phyloP scores from a whole-genome alignment of 768 basidiomycete species.

The Suillus discolor region DNA sequence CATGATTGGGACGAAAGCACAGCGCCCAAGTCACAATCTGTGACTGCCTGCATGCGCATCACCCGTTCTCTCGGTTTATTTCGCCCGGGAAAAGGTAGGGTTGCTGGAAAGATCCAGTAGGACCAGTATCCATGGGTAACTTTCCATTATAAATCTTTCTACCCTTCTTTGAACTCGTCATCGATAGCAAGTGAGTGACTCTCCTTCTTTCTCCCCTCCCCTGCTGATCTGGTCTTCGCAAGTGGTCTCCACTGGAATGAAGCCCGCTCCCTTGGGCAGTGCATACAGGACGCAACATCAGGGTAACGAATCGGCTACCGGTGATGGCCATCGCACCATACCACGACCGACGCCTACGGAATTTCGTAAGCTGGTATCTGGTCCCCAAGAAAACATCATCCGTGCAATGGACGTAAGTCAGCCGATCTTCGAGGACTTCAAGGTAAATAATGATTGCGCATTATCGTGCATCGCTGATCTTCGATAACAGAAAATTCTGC shows the following conservation, averaged over 20 bases:
- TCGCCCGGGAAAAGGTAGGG: background rate
- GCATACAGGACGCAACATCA: background rate
- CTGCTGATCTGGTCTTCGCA: background rate
- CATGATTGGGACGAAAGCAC: background rate
- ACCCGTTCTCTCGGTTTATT: background rate
- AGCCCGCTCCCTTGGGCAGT: background rate
- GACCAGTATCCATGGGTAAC: background rate
- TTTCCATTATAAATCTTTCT: background rate
- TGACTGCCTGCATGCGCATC: background rate
- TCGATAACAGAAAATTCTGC: background rate
- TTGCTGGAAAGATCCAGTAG: conserved; percentile 2
- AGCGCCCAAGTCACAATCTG: conserved; percentile 9
- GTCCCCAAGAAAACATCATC: background rate
- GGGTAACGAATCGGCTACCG: background rate
- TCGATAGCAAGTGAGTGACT: background rate
- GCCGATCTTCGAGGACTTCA: background rate
- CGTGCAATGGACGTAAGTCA: background rate
- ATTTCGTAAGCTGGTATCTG: background rate
- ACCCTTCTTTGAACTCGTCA: background rate
- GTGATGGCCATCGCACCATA: background rate
- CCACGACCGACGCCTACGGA: background rate
- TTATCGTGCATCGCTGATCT: background rate
- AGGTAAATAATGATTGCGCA: background rate
- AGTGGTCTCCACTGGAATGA: conserved; percentile 9
- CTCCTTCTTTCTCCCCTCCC: background rate